Conservation (phyloP, 2,329 filamentous ascomycete species). For the Colletotrichum orbiculare region DNA sequence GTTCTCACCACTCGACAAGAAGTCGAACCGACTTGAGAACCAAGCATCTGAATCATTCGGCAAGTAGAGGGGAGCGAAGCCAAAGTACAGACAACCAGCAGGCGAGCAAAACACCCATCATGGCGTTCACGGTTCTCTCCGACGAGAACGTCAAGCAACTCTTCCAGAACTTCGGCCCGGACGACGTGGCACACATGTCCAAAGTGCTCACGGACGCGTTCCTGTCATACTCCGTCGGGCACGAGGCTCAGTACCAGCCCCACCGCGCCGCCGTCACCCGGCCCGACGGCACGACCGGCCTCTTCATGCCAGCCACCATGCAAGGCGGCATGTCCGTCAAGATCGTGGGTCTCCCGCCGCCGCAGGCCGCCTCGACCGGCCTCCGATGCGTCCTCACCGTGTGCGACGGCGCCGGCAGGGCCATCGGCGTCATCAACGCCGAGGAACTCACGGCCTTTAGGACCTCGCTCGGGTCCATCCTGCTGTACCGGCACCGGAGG, state of each 20-base stretch:
- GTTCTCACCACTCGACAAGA: not conserved
- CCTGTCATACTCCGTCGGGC: slow-evolving; percentile 73
- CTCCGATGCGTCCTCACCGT: slow-evolving; percentile 57
- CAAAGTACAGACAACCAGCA: not conserved
- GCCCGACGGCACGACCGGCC: slow-evolving; percentile 69
- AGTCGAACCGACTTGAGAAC: too few relatives aligned
- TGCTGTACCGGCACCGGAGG: slow-evolving; percentile 33
- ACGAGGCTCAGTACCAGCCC: slow-evolving; percentile 71
- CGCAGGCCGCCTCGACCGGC: slow-evolving; percentile 30
- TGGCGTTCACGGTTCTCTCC: slow-evolving; percentile 70
- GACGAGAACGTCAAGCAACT: slow-evolving; percentile 66
- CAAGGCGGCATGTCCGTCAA: slow-evolving; percentile 71
- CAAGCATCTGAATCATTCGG: not conserved
- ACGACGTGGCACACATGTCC: slow-evolving; percentile 68
- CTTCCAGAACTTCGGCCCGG: slow-evolving; percentile 62
- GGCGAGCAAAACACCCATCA: slow-evolving; percentile 43
- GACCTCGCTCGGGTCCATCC: slow-evolving; percentile 63
- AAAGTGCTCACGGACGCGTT: slow-evolving; percentile 68
- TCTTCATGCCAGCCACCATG: slow-evolving; percentile 75
- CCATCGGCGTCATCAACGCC: slow-evolving; percentile 73
- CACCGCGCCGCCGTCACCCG: slow-evolving; percentile 69
- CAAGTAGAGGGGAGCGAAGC: not conserved
- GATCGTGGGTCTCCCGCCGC: slow-evolving; percentile 59
- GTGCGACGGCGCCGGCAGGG: slow-evolving; percentile 46
- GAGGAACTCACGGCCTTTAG: slow-evolving; percentile 77